Conservation (phyloP, 2,329 filamentous ascomycete genomes). For the Arthrobotrys entomopaga region DNA sequence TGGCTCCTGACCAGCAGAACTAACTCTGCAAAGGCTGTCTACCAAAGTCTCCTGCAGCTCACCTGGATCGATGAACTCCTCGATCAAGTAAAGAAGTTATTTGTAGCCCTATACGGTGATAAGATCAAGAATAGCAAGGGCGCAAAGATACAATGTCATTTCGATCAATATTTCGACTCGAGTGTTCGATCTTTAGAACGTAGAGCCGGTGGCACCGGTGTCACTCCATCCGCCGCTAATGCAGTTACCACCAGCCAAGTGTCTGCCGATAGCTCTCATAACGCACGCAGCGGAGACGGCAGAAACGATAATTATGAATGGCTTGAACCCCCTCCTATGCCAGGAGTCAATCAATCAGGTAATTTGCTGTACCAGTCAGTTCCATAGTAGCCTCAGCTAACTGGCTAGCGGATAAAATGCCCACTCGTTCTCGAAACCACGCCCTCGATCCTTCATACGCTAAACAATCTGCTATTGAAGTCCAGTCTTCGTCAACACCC, state of each 20-base stretch:
- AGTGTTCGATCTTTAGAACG: conserved; percentile 84
- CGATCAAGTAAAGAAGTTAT: conserved; percentile 92
- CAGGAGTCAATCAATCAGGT: conserved; percentile 31
- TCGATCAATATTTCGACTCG: conserved; percentile 94
- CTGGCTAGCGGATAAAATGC: conserved; percentile 3
- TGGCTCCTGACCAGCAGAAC: conserved; percentile 3
- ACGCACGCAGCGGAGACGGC: conserved; percentile 8
- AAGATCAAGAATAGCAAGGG: conserved; percentile 84
- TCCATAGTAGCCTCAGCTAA: conserved; percentile 1
- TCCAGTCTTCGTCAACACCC: conserved; percentile 70
- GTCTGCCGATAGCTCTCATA: background rate
- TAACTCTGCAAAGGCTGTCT: conserved; percentile 76
- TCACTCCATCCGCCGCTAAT: conserved; percentile 1
- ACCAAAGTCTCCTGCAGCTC: conserved; percentile 91
- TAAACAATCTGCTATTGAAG: conserved; percentile 18
- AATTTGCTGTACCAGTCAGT: background rate
- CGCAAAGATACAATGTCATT: conserved; percentile 81
- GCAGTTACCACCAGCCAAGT: background rate
- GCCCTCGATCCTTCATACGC: background rate
- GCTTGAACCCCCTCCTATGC: conserved; percentile 46
- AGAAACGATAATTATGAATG: conserved; percentile 32
- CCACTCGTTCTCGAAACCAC: background rate
- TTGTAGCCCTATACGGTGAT: conserved; percentile 87
- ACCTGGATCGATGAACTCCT: conserved; percentile 97
- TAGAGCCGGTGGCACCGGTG: conserved; percentile 60